Evolutionary conservation across 441 rosid species (phyloP), one percentile per base, ranked within the genome.

Genomic region (Gossypium laxum): DNA sequence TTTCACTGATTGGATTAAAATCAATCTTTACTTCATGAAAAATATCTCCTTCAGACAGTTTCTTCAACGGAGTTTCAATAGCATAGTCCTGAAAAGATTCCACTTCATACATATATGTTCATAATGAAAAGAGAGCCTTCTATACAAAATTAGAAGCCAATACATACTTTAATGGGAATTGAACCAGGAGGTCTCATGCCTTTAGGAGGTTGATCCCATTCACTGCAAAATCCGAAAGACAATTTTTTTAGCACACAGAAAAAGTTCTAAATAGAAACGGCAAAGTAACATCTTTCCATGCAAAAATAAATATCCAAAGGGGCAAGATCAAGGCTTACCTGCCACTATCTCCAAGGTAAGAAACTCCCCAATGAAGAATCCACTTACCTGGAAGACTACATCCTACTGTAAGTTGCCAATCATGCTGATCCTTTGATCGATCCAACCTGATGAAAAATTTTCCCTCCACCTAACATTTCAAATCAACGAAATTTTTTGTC

Each of bases 311-410:
- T 58, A 64, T 43, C 38, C 43, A 41, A 38, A 51, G 10, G 4
- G 73, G 48, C 59, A 73, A 68, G 34, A 57, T 67, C 52, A 69
- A 71, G 64, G 48, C 76, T 47, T 81, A 91, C 98, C 98, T 88
- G 86, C 92, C 96, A 67, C 54, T 72, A 59, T 91, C 91, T 68
- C 77, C 89, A 38, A 83, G 64, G 69, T 85, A 88, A 75, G 91
- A 86, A 81, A 94, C 96, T 86, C 98, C 98, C 98, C 98, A 94
- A 41, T 93, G 98, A 83, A 93, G 83, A 77, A 87, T 84, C 98
- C 98, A 93, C 79, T 84, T 84, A 62, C 97, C 98, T 6, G 97
- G 85, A 79, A 94, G 81, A 72, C 82, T 82, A 84, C 96, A 89
- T 63, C 98, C 98, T 75, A 94, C 88, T 5, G 82, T 82, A 59